Conservation (phyloP, 495 filamentous ascomycete species). For the Choiromyces venosus region DNA sequence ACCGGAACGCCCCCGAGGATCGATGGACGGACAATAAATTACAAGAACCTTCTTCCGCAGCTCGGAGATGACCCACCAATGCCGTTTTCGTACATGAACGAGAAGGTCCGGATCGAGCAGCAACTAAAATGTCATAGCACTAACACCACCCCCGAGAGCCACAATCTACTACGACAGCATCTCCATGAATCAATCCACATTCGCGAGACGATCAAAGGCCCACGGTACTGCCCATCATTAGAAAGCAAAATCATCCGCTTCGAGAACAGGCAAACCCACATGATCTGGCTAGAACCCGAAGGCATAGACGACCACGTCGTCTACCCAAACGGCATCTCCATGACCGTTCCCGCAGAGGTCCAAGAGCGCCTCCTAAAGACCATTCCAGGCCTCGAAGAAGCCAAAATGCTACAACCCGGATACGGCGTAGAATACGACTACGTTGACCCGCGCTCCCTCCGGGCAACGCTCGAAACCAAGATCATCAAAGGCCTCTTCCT, state of each 20-base stretch:
- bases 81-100: constrained; percentile 89
- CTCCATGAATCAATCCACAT: constrained; percentile 93
- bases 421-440: constrained; percentile 99
- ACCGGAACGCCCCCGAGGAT: constrained; percentile 91
- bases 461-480: constrained; percentile 88
- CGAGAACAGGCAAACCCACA: constrained; percentile 66
- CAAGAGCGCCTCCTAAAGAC: constrained; percentile 80
- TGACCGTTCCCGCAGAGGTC: constrained; percentile 84
- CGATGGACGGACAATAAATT: constrained; percentile 77
- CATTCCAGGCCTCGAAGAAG: constrained; percentile 79
- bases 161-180: constrained; percentile 79
- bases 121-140: constrained; percentile 81
- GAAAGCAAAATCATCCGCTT: constrained; percentile 95
- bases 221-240: constrained; percentile 89
- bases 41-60: constrained; percentile 62
- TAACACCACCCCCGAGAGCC: constrained; percentile 72
- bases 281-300: constrained; percentile 95
- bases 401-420: constrained; percentile 88
- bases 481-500: constrained; percentile 82
- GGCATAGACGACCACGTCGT: constrained; percentile 86
- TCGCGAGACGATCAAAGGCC: constrained; percentile 87
- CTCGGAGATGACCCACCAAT: constrained; percentile 75
- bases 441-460: constrained; percentile 83
- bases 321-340: constrained; percentile 94
- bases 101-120: constrained; percentile 64